These are phyloP conservation scores for Globisporangium echinulatum DNA, from an alignment of 352 stramenopile species.

Conservation along the genomic window DNA sequence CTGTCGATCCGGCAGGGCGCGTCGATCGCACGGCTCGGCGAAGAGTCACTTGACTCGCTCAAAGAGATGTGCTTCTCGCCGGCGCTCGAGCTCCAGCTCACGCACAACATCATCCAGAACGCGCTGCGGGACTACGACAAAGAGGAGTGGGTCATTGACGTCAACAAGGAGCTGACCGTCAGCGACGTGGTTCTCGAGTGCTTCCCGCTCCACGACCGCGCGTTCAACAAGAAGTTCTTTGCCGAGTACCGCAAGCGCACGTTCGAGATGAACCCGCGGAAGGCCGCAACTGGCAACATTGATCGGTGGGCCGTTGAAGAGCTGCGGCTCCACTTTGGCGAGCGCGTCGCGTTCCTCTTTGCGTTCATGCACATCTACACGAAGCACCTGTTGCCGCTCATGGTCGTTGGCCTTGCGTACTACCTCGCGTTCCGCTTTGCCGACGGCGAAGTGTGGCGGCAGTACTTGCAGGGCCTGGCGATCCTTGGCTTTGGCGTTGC, in stretches of 20 bases:
- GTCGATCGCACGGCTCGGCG: conserved; percentile 51
- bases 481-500: conserved; percentile 66
- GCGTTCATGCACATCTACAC: conserved; percentile 90
- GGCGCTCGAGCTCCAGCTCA: conserved; percentile 77
- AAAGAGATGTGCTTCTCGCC: conserved; percentile 84
- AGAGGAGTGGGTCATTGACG: conserved; percentile 81
- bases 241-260: conserved; percentile 80
- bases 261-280: conserved; percentile 63
- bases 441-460: conserved; percentile 40
- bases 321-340: conserved; percentile 80
- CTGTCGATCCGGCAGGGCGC: conserved; percentile 74
- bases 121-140: conserved; percentile 84
- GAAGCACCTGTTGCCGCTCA: conserved; percentile 77
- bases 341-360: conserved; percentile 86
- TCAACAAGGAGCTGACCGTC: conserved; percentile 78
- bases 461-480: conserved; percentile 70
- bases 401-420: conserved; percentile 53
- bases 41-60: conserved; percentile 74
- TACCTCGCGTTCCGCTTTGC: conserved; percentile 75
- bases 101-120: conserved; percentile 87
- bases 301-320: conserved; percentile 85
- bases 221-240: conserved; percentile 86
- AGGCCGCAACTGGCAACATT: conserved; percentile 66
- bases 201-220: conserved; percentile 79
- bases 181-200: conserved; percentile 72